These are phyloP conservation scores for Lagenaria siceraria DNA, from an alignment of 306 rosid species.

Conservation along the genomic window DNA sequence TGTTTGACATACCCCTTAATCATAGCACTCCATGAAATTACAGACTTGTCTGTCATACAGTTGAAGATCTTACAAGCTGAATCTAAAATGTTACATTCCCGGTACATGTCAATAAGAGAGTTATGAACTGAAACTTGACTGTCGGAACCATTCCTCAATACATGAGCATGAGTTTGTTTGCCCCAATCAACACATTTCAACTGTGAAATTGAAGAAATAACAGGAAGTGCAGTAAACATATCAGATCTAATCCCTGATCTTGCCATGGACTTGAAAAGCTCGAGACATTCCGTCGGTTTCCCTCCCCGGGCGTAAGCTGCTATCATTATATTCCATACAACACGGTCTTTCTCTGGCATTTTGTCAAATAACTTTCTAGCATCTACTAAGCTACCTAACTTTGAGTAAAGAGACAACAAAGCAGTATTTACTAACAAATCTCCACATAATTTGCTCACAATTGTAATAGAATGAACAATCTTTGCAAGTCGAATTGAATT, in stretches of 20 bases:
- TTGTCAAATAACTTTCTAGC: conserved; percentile 40
- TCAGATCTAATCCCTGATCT: conserved; percentile 49
- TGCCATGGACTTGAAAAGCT: conserved; percentile 38
- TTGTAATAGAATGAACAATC: conserved; percentile 31
- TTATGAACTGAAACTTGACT: conserved; percentile 52
- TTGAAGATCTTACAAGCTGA: conserved; percentile 31
- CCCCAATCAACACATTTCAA: conserved; percentile 35
- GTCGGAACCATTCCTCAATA: conserved; percentile 52
- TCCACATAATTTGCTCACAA: conserved; percentile 30
- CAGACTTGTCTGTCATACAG: conserved; percentile 26
- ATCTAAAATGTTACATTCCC: conserved; percentile 22
- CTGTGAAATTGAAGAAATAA: conserved; percentile 42
- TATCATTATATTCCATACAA: conserved; percentile 68
- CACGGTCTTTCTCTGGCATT: conserved; percentile 59
- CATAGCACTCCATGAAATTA: conserved; percentile 73
- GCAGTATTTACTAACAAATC: conserved; percentile 56
- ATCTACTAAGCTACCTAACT: conserved; percentile 31
- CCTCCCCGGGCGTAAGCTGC: conserved; percentile 36
- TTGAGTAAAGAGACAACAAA: conserved; percentile 50
- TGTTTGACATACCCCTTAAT: conserved; percentile 46
- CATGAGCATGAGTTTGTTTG: conserved; percentile 54
- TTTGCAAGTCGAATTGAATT: conserved; percentile 30
- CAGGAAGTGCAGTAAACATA: conserved; percentile 56
- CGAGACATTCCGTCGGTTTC: conserved; percentile 25
- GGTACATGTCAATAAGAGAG: conserved; percentile 64